phyloP scores from a whole-genome alignment of 1,139 yeast genomes.

The Saccharomyces hybrid region DNA sequence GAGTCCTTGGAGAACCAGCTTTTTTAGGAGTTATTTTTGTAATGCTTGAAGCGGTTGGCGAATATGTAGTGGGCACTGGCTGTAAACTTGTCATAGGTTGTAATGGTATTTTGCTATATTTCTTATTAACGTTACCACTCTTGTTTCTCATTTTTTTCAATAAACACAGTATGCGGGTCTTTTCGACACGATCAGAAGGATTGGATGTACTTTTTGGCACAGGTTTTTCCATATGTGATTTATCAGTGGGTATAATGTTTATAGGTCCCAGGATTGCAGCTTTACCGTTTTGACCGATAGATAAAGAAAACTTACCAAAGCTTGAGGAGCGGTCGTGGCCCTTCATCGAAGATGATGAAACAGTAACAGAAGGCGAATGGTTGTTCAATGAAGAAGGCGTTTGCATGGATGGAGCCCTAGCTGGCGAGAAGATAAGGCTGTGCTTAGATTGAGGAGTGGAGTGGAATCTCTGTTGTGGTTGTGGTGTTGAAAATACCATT shows the following conservation, averaged over 20 bases:
- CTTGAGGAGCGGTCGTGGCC: background rate
- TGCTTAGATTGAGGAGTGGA: background rate
- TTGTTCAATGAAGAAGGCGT: background rate
- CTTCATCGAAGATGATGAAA: background rate
- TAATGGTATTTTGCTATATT: background rate
- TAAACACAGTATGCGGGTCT: constrained; percentile 18
- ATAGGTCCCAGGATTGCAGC: constrained; percentile 16
- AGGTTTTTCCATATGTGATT: background rate
- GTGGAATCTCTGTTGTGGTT: background rate
- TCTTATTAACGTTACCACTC: constrained; percentile 4
- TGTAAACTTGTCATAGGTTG: background rate
- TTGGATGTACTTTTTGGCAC: background rate
- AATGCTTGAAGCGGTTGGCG: background rate
- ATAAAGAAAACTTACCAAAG: constrained; percentile 14
- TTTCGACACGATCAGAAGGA: constrained; percentile 3
- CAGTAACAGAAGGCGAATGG: background rate
- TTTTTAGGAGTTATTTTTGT: background rate
- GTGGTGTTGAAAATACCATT: background rate
- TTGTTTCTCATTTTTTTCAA: constrained; percentile 22
- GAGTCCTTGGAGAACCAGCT: background rate
- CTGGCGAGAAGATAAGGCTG: background rate
- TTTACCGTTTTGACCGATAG: constrained; percentile 23
- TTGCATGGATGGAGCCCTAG: background rate
- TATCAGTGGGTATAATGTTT: background rate
- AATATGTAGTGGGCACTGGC: constrained; percentile 2